phyloP scores from a whole-genome alignment of 768 basidiomycete genomes.

The Boletus tomentosulus region DNA sequence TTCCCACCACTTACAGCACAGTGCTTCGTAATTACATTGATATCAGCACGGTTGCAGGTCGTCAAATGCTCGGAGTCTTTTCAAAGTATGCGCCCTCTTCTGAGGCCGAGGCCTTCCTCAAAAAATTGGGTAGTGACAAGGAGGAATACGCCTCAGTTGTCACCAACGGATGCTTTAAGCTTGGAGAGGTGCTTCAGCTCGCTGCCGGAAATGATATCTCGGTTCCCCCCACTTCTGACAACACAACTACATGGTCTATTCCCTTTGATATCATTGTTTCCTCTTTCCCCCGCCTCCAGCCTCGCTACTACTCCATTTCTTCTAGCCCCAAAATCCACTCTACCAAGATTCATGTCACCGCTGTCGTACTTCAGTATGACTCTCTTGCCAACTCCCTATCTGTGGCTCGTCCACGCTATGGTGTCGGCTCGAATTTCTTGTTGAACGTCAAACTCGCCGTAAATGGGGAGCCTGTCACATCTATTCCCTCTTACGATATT shows the following conservation, averaged over 20 bases:
- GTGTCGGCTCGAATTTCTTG: slow-evolving; percentile 93
- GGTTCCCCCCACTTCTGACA: slow-evolving; percentile 54
- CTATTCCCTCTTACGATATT: slow-evolving; percentile 73
- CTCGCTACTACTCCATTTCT: slow-evolving; percentile 98
- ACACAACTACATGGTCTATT: slow-evolving; percentile 83
- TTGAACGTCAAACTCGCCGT: slow-evolving; percentile 83
- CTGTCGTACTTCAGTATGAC: slow-evolving; percentile 92
- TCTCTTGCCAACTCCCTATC: slow-evolving; percentile 52
- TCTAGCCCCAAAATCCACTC: slow-evolving; percentile 92
- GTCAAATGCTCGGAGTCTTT: slow-evolving; percentile 85
- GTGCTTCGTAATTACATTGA: slow-evolving; percentile 97
- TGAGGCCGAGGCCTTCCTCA: slow-evolving; percentile 69
- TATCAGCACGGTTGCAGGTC: slow-evolving; percentile 89
- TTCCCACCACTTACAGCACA: slow-evolving; percentile 90
- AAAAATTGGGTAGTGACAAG: slow-evolving; percentile 80
- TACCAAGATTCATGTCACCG: slow-evolving; percentile 89
- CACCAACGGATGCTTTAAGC: slow-evolving; percentile 78
- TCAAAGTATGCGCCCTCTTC: slow-evolving; percentile 85
- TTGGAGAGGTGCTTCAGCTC: slow-evolving; percentile 89
- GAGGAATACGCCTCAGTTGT: slow-evolving; percentile 79
- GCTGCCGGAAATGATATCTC: slow-evolving; percentile 77
- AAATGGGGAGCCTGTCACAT: slow-evolving; percentile 51
- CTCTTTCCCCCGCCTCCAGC: slow-evolving; percentile 88
- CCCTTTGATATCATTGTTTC: slow-evolving; percentile 98
- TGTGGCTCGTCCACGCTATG: slow-evolving; percentile 68